Base-by-base conservation (phyloP, 371 early-diverging fungal species). In the Globomyces sp. region DNA sequence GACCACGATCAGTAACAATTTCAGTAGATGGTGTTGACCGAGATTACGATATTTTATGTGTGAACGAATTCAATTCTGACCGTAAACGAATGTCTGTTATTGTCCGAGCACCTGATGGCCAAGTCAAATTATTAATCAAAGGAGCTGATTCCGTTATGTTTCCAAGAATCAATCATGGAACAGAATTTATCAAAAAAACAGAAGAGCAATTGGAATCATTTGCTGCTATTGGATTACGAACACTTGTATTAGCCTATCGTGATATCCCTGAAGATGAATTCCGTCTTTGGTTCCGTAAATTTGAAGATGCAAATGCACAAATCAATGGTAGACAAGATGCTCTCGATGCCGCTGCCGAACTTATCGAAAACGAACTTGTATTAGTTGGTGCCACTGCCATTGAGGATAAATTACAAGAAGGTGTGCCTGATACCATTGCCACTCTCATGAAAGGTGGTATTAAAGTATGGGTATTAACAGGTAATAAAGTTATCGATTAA, bases 391-490 rank as follows among this genome's bases (percentile, higher is more conserved):
- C 94, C 0, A 96, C 99, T 0, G 99, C 94, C 4, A 96, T 99
- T 57, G 99, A 99, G 80, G 99, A 99, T 77, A 87, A 92, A 63
- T 79, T 99, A 39, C 99, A 98, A 73, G 89, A 87, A 4, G 90
- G 93, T 41, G 98, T 98, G 0, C 93, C 94, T 13, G 91, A 95
- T 64, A 92, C 97, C 0, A 92, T 99, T 62, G 85, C 87, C 58
- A 83, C 85, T 45, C 83, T 96, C 41, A 81, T 92, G 4, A 82
- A 82, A 10, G 96, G 97, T 0, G 98, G 96, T n/a, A 93, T 99
- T 48, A 92, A 90, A 71, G 86, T 98, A 41, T 99, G 99, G 99
- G 98, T 99, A 50, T 74, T 99, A 65, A 99, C 99, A 24, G 99
- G 99, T 24, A 24, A 24, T 24, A 24, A 24, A 24, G 24, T 24